Percentiles rank a stretch among this genome's conserved stretches.
These are phyloP conservation scores for Theobroma cacao DNA, from an alignment of 345 rosid species.

Conservation along the genomic window DNA sequence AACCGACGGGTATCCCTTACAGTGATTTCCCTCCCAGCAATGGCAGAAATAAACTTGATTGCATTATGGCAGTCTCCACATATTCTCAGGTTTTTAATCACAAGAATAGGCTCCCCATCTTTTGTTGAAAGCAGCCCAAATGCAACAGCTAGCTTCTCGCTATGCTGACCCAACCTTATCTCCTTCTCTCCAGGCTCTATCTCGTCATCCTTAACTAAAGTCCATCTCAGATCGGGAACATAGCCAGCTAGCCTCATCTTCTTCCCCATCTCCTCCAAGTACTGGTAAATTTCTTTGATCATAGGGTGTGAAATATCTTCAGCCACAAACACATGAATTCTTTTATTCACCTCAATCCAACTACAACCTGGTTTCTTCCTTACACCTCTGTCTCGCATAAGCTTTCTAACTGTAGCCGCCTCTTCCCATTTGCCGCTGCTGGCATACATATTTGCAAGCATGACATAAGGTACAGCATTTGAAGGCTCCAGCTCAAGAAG, in stretches of 20 bases:
- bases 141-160: constrained; percentile 92
- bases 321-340: constrained; percentile 69
- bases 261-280: constrained; percentile 57
- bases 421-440: constrained; percentile 73
- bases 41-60: constrained; percentile 61
- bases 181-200: constrained; percentile 54
- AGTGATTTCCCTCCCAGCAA: constrained; percentile 63
- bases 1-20: constrained; percentile 72
- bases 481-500: constrained; percentile 62
- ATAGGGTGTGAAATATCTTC: constrained; percentile 83
- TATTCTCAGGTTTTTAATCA: constrained; percentile 77
- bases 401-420: constrained; percentile 55
- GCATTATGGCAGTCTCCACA: constrained; percentile 94
- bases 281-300: constrained; percentile 55
- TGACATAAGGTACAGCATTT: constrained; percentile 78
- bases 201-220: constrained; percentile 61
- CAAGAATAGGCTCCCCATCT: constrained; percentile 61
- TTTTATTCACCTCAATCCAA: constrained; percentile 76
- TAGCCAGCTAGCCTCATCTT: constrained; percentile 73
- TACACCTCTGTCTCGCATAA: constrained; percentile 72
- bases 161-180: constrained; percentile 61
- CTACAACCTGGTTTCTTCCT: constrained; percentile 91
- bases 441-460: constrained; percentile 78
- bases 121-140: constrained; percentile 71
- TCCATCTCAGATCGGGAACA: constrained; percentile 72